Base-by-base conservation (phyloP, 2,329 filamentous ascomycete genomes). In the Xylariales sp. region DNA sequence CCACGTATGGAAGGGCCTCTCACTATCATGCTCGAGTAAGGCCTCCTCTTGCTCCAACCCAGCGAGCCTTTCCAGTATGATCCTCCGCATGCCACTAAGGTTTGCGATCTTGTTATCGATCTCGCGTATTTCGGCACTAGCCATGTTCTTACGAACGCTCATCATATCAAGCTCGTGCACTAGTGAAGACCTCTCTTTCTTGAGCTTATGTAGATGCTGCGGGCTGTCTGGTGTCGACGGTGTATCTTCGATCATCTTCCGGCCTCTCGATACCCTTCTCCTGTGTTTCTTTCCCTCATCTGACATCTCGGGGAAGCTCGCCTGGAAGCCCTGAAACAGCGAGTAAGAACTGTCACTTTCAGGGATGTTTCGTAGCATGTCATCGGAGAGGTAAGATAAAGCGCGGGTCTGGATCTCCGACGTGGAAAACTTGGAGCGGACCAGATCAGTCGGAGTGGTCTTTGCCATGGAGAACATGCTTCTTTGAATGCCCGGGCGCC, bases 81-180 rank as follows among this genome's bases (percentile, higher is more conserved):
- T 94, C 58, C 84, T 86, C 51, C 93, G 84, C 88, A 97, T 96
- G 47, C 81, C 88, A 53, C 88, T 84, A 41, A 98, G 71, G 62
- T 97, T 97, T 46, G 88, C 80, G 49, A 98, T 91, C 65, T 97
- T 98, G 66, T 86, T 90, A 66, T 98, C 93, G 46, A 98, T 95
- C 58, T 98, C 93, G 46, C 82, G 81, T 45, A 98, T 97, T 64
- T 98, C 93, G 48, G 88, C 86, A 56, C 88, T 93, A 52, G 90
- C 91, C 91, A 98, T 96, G 58, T 93, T 95, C 65, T 98, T 98
- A 45, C 93, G 80, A 47, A 97, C 81, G 3, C 84, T 78, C 68
- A 97, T 81, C 79, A 96, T 87, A 58, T 97, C 89, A 52, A 98
- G 71, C 51, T 88, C 80, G 62, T 94, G 89, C 68, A 85, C 83